Conservation (phyloP, 345 rosid genomes). For the Brassica carinata region DNA sequence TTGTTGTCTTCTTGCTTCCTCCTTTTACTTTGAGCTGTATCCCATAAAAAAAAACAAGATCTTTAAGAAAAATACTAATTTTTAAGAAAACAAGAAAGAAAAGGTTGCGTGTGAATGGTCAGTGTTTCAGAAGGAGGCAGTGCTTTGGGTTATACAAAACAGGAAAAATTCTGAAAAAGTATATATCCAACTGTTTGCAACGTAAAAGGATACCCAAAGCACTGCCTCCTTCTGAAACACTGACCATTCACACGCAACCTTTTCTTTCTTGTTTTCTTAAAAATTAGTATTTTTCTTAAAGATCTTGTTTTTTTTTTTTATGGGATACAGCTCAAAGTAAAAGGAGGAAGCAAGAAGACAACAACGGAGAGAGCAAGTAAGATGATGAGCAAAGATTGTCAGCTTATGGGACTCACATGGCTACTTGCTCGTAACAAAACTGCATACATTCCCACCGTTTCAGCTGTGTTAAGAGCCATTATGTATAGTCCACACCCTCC, state of each 20-base stretch:
- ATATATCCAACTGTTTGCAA: conserved; percentile 41
- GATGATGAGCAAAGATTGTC: conserved; percentile 93
- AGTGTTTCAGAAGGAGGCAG: conserved; percentile 28
- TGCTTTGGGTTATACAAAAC: conserved; percentile 34
- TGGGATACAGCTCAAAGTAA: conserved; percentile 66
- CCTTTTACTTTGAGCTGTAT: conserved; percentile 75
- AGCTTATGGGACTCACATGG: conserved; percentile 99
- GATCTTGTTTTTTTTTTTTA: background rate
- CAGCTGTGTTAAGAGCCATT: conserved; percentile 89
- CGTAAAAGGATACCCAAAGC: conserved; percentile 41
- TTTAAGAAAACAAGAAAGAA: background rate
- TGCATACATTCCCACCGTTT: conserved; percentile 93
- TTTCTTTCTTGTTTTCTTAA: background rate
- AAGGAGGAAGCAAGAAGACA: conserved; percentile 56
- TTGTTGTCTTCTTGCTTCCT: conserved; percentile 50
- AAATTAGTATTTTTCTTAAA: background rate
- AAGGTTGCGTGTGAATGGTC: conserved; percentile 18
- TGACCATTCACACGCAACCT: conserved; percentile 18
- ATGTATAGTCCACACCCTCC: conserved; percentile 90
- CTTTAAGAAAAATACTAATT: conserved; percentile 2
- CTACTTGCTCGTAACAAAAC: conserved; percentile 94
- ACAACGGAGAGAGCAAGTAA: conserved; percentile 67
- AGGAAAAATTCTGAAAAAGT: conserved; percentile 37
- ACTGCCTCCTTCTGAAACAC: conserved; percentile 27
- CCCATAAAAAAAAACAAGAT: conserved; percentile 7